Conservation (phyloP, 768 basidiomycete species). For the Chalciporus sphaerocephalus region DNA sequence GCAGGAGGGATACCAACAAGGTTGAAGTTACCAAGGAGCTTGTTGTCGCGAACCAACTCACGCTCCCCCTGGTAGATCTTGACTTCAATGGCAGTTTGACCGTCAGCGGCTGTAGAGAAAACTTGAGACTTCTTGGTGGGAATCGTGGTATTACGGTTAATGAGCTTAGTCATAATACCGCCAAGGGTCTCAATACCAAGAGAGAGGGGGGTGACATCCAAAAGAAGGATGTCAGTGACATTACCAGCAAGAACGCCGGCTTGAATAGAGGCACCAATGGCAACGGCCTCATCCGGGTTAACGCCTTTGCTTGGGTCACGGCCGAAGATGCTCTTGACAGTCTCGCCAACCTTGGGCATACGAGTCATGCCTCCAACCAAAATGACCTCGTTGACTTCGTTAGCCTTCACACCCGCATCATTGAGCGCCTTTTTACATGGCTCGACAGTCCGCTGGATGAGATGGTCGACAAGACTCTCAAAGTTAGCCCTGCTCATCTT, state of each 20-base stretch:
- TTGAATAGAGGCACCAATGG: constrained; percentile 97
- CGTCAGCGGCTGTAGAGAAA: constrained; percentile 98
- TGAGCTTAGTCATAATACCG: constrained; percentile 99
- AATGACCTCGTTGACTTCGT: constrained; percentile 94
- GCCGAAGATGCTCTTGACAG: constrained; percentile 83
- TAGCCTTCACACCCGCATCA: constrained; percentile 90
- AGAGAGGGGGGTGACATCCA: constrained; percentile 95
- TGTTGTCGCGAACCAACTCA: constrained; percentile 97
- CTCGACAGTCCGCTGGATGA: constrained; percentile 86
- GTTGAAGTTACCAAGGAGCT: constrained; percentile 98
- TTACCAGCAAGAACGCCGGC: constrained; percentile 96
- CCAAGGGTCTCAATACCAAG: constrained; percentile 96
- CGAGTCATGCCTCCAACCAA: constrained; percentile 98
- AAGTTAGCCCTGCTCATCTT: constrained; percentile 88
- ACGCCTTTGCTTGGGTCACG: constrained; percentile 98
- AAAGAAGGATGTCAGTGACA: constrained; percentile 91
- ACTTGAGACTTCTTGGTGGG: constrained; percentile 99
- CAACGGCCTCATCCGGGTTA: constrained; percentile 99
- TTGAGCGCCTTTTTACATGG: constrained; percentile 97
- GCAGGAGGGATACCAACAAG: constrained; percentile 93
- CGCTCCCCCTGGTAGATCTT: constrained; percentile 99
- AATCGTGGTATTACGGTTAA: constrained; percentile 97
- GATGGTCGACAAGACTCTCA: constrained; percentile 75
- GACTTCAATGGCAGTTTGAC: constrained; percentile 99
- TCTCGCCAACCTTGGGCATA: constrained; percentile 93